Conservation (phyloP, 495 filamentous ascomycete species). For the Viridothelium virens region DNA sequence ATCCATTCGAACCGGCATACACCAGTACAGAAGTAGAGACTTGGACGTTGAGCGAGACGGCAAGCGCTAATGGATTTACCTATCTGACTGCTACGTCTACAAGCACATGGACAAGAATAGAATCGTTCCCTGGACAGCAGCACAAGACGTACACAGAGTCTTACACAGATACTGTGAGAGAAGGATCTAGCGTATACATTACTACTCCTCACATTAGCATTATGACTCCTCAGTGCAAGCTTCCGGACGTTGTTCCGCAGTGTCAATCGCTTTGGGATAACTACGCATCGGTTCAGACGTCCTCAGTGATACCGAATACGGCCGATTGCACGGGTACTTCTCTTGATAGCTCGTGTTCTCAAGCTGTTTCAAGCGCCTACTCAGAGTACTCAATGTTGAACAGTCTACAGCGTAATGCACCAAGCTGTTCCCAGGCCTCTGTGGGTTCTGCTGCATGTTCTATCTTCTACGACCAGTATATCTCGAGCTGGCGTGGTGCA, state of each 20-base stretch:
- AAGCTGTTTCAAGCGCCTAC: neutral
- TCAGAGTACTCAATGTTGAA: neutral
- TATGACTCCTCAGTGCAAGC: constrained; percentile 6
- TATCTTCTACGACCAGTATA: neutral
- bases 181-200: neutral
- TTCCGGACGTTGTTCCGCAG: constrained; percentile 9
- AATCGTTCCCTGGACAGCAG: neutral
- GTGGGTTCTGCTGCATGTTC: neutral
- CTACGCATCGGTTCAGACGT: neutral
- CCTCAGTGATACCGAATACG: neutral
- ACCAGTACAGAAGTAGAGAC: neutral
- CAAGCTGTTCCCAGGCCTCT: neutral
- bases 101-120: neutral
- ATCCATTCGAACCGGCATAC: neutral
- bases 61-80: constrained; percentile 6
- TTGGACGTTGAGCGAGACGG: neutral
- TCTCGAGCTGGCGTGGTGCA: neutral
- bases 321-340: neutral
- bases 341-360: neutral
- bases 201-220: constrained; percentile 5
- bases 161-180: neutral
- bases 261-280: constrained; percentile 11
- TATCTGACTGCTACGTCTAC: neutral
- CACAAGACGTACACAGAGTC: neutral
- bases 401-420: neutral